Conservation (phyloP, 2,329 filamentous ascomycete genomes). For the Dactylonectria macrodidyma region DNA sequence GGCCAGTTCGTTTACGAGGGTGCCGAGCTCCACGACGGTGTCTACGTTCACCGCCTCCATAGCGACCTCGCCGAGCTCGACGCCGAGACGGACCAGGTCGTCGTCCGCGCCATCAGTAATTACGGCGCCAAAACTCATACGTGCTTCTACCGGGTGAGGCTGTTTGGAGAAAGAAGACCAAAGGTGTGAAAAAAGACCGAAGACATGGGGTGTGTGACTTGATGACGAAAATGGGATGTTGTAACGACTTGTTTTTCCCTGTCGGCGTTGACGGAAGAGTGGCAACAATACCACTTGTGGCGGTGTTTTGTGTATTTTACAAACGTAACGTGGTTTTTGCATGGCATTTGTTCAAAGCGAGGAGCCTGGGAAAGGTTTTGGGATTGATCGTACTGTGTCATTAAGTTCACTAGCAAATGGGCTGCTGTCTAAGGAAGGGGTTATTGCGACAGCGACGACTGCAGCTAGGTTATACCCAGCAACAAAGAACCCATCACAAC, state of each 20-base stretch:
- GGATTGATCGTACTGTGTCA: slow-evolving; percentile 13
- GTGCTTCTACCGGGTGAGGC: slow-evolving; percentile 75
- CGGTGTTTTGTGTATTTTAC: slow-evolving; percentile 14
- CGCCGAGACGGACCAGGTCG: slow-evolving; percentile 65
- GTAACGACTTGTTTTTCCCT: not conserved
- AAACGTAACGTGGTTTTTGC: not conserved
- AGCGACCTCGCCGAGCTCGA: slow-evolving; percentile 63
- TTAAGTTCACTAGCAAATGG: not conserved
- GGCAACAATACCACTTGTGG: not conserved
- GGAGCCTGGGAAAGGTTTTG: slow-evolving; percentile 20
- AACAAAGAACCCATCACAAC: not conserved
- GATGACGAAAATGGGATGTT: not conserved
- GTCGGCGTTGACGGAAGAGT: not conserved
- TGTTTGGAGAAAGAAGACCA: slow-evolving; percentile 61
- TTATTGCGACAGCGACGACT: not conserved
- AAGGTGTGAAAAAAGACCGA: not conserved
- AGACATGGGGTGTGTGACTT: not conserved
- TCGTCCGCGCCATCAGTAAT: slow-evolving; percentile 71
- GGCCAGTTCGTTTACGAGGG: slow-evolving; percentile 69
- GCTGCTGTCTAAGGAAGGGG: not conserved
- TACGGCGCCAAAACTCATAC: slow-evolving; percentile 72
- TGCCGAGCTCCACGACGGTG: slow-evolving; percentile 57
- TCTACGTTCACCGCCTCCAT: slow-evolving; percentile 69
- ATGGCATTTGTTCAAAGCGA: slow-evolving; percentile 27
- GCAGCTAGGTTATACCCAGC: not conserved